Percentiles rank a stretch among this genome's conserved stretches.
phyloP scores from a whole-genome alignment of 108 stramenopile genomes.

The Cyclotella cryptica region DNA sequence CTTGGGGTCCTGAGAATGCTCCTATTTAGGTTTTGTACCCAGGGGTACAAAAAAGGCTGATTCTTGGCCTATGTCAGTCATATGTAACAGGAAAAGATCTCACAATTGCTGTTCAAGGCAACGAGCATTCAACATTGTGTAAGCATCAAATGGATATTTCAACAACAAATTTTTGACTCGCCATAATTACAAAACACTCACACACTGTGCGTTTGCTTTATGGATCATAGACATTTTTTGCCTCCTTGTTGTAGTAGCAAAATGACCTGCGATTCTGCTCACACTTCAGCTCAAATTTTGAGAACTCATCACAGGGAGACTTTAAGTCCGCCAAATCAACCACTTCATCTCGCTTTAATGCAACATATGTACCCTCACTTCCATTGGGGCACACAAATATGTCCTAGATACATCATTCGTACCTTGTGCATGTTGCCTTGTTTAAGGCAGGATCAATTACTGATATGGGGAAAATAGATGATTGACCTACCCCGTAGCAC shows the following conservation, averaged over 20 bases:
- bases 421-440: slow-evolving; percentile 34
- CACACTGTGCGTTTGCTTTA: slow-evolving; percentile 26
- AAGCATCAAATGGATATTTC: not conserved
- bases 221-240: slow-evolving; percentile 29
- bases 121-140: not conserved
- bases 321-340: slow-evolving; percentile 33
- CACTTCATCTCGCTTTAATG: slow-evolving; percentile 17
- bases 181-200: slow-evolving; percentile 14
- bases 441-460: slow-evolving; percentile 21
- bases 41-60: too few species aligned
- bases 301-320: slow-evolving; percentile 15
- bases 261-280: slow-evolving; percentile 32
- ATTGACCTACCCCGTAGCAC: slow-evolving; percentile 45
- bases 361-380: slow-evolving; percentile 27
- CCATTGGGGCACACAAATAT: slow-evolving; percentile 42
- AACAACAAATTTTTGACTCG: too few species aligned
- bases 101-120: slow-evolving; percentile 61
- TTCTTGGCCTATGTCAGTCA: too few species aligned
- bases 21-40: too few species aligned
- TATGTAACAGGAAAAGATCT: slow-evolving; percentile 41
- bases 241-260: slow-evolving; percentile 29
- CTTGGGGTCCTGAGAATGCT: too few species aligned
- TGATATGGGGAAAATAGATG: slow-evolving; percentile 46
- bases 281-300: slow-evolving; percentile 28
- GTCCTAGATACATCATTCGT: slow-evolving; percentile 27